phyloP scores from a whole-genome alignment of 345 rosid genomes.

The Adansonia digitata region DNA sequence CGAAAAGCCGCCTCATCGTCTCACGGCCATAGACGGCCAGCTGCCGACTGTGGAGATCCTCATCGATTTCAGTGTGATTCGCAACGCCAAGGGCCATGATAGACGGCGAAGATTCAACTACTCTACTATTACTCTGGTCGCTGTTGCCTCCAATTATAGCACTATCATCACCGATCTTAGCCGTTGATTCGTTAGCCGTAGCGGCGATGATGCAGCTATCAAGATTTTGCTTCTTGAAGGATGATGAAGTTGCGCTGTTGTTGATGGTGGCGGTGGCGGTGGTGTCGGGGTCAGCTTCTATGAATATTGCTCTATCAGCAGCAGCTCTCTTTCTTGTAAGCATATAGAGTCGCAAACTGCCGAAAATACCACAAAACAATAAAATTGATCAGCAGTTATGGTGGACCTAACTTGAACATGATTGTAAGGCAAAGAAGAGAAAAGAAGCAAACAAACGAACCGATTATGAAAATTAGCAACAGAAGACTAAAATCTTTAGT shows the following conservation, averaged over 20 bases:
- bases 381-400: neutral
- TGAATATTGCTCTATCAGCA: constrained; percentile 45
- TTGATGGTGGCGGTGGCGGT: constrained; percentile 8
- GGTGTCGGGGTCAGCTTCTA: constrained; percentile 38
- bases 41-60: constrained; percentile 95
- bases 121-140: constrained; percentile 17
- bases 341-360: constrained; percentile 79
- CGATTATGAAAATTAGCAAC: constrained; percentile 27
- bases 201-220: constrained; percentile 9
- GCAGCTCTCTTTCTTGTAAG: constrained; percentile 83
- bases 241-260: constrained; percentile 30
- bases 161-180: constrained; percentile 15
- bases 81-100: constrained; percentile 69
- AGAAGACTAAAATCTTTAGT: constrained; percentile 36
- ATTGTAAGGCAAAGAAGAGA: neutral
- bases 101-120: constrained; percentile 17
- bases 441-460: constrained; percentile 33
- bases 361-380: constrained; percentile 37
- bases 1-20: constrained; percentile 94
- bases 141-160: constrained; percentile 17
- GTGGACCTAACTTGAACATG: constrained; percentile 19
- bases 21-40: constrained; percentile 98
- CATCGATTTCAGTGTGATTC: constrained; percentile 68
- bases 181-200: constrained; percentile 23
- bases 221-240: constrained; percentile 50